These are phyloP conservation scores for Grammothele lineata DNA, from an alignment of 768 basidiomycete species.

Conservation along the genomic window DNA sequence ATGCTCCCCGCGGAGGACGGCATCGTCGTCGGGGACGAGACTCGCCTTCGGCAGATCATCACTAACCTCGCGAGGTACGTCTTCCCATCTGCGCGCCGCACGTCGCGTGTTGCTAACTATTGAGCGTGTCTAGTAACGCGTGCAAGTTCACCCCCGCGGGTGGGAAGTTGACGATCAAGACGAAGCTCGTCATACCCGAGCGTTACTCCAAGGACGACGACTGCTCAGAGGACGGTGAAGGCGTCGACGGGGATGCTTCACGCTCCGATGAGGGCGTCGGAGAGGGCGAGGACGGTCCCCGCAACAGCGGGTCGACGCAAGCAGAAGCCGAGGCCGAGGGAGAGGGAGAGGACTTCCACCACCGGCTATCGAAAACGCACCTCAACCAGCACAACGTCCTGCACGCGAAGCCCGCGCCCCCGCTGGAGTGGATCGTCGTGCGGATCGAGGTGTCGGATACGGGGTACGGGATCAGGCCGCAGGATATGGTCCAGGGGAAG, in stretches of 20 bases:
- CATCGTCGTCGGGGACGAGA: slow-evolving; percentile 80
- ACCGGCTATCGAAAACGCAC: slow-evolving; percentile 25
- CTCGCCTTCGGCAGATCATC: slow-evolving; percentile 73
- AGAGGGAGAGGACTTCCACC: not conserved
- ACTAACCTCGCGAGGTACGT: slow-evolving; percentile 88
- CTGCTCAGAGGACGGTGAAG: not conserved
- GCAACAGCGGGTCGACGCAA: not conserved
- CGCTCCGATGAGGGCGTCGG: not conserved
- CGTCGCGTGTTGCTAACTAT: not conserved
- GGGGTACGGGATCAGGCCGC: slow-evolving; percentile 54
- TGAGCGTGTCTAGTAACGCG: slow-evolving; percentile 60
- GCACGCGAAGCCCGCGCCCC: slow-evolving; percentile 33
- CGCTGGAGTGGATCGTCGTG: slow-evolving; percentile 67
- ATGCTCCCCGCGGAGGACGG: slow-evolving; percentile 53
- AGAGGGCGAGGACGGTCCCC: too few species aligned
- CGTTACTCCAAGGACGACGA: not conserved
- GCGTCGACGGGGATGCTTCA: not conserved
- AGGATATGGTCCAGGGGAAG: slow-evolving; percentile 68
- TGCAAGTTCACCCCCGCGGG: slow-evolving; percentile 76
- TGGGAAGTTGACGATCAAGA: slow-evolving; percentile 63
- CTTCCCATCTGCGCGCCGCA: not conserved
- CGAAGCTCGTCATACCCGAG: slow-evolving; percentile 47
- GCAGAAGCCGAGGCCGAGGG: not conserved
- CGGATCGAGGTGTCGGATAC: slow-evolving; percentile 83
- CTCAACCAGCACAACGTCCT: slow-evolving; percentile 50